A percentile compares a stretch with the other conserved stretches of the same genome.
Evolutionary conservation across 2,329 filamentous ascomycete species (phyloP).

Genomic region (Apiospora sp.): DNA sequence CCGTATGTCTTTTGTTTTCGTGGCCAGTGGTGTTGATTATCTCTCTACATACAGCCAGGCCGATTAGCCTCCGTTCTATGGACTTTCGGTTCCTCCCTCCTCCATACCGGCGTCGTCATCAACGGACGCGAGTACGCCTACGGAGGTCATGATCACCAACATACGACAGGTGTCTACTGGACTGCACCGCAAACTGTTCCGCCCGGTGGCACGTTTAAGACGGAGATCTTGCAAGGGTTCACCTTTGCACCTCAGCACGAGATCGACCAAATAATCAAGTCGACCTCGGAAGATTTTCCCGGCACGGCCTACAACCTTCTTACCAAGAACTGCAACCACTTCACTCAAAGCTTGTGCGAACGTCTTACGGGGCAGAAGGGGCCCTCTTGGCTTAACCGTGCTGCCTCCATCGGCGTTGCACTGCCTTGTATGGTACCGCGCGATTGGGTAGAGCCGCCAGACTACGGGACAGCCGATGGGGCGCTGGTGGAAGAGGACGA

Average conservation of each 20-base stretch:
- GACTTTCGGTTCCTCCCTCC: slow-evolving; percentile 77
- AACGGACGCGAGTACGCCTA: slow-evolving; percentile 84
- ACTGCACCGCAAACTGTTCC: slow-evolving; percentile 76
- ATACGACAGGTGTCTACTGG: slow-evolving; percentile 83
- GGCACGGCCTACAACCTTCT: slow-evolving; percentile 83
- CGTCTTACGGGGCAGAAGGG: slow-evolving; percentile 75
- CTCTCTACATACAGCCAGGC: slow-evolving; percentile 63
- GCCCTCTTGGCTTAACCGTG: slow-evolving; percentile 81
- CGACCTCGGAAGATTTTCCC: slow-evolving; percentile 75
- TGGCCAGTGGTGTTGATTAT: slow-evolving; percentile 13
- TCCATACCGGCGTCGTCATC: slow-evolving; percentile 86
- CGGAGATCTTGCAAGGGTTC: slow-evolving; percentile 80
- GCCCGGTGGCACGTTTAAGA: slow-evolving; percentile 79
- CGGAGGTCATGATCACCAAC: slow-evolving; percentile 77
- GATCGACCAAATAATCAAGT: slow-evolving; percentile 73
- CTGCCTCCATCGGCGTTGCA: slow-evolving; percentile 82
- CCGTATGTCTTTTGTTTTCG: not conserved
- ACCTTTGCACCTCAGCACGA: slow-evolving; percentile 74
- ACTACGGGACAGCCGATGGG: slow-evolving; percentile 76
- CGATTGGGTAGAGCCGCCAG: slow-evolving; percentile 83
- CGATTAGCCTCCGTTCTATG: slow-evolving; percentile 79
- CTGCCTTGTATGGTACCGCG: slow-evolving; percentile 83
- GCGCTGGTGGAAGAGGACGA: slow-evolving; percentile 66
- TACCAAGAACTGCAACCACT: slow-evolving; percentile 89
- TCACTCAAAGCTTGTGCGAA: slow-evolving; percentile 79